Evolutionary conservation across 208 protist genomes (phyloP).

Genomic region (Sergeia podlipaevii): DNA sequence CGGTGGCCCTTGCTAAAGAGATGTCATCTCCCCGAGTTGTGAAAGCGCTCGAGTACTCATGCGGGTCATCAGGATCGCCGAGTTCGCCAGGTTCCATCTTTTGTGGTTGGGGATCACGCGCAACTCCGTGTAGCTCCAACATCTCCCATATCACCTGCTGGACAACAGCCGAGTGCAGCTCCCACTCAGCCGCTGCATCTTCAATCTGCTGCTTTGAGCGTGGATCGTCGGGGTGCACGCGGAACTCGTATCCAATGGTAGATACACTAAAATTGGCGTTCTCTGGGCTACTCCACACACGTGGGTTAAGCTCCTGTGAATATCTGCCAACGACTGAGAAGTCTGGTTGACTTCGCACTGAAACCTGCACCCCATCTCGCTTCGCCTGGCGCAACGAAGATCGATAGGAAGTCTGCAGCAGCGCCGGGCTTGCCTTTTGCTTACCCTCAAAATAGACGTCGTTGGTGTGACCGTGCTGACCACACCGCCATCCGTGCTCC

Average conservation of each 20-base stretch:
- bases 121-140: slow-evolving; percentile 81
- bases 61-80: slow-evolving; percentile 54
- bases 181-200: slow-evolving; percentile 62
- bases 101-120: slow-evolving; percentile 64
- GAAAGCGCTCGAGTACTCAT: slow-evolving; percentile 69
- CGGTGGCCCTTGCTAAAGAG: background rate
- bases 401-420: slow-evolving; percentile 48
- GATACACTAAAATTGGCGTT: slow-evolving; percentile 70
- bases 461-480: slow-evolving; percentile 70
- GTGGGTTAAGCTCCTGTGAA: slow-evolving; percentile 49
- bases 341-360: slow-evolving; percentile 66
- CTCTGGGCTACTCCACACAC: slow-evolving; percentile 72
- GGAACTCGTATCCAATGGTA: slow-evolving; percentile 84
- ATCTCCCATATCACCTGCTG: slow-evolving; percentile 84
- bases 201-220: slow-evolving; percentile 73
- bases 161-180: slow-evolving; percentile 68
- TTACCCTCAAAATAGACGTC: slow-evolving; percentile 92
- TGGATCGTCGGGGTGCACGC: slow-evolving; percentile 85
- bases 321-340: slow-evolving; percentile 76
- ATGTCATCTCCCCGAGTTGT: slow-evolving; percentile 12
- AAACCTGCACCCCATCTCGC: slow-evolving; percentile 62
- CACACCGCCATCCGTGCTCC: slow-evolving; percentile 87
- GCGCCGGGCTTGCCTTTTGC: slow-evolving; percentile 56
- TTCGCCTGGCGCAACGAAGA: slow-evolving; percentile 39
- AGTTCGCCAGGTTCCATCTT: slow-evolving; percentile 63